These are phyloP conservation scores for Calocera viscosa DNA, from an alignment of 768 basidiomycete genomes.

Conservation along the genomic window DNA sequence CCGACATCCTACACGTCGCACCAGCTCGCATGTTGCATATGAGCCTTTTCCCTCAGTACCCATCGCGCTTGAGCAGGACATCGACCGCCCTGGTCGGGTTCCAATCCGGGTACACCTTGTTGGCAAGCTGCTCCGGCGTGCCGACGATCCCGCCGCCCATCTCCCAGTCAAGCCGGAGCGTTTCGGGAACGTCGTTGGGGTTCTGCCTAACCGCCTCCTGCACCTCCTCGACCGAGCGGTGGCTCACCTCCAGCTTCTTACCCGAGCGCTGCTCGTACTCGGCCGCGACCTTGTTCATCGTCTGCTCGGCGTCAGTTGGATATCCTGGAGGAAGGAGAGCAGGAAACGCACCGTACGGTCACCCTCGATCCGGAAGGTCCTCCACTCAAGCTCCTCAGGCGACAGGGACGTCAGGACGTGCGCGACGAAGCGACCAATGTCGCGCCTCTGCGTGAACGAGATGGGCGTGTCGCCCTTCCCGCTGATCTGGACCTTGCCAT, in stretches of 20 bases:
- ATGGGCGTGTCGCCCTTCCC: slow-evolving; percentile 16
- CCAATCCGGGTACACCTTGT: neutral
- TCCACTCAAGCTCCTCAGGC: slow-evolving; percentile 13
- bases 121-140: neutral
- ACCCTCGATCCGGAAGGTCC: neutral
- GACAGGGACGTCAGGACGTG: slow-evolving; percentile 16
- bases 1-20: too few relatives aligned
- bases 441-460: slow-evolving; percentile 17
- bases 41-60: neutral
- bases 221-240: slow-evolving; percentile 12
- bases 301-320: neutral
- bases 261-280: slow-evolving; percentile 15
- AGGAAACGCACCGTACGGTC: neutral
- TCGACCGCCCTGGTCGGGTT: slow-evolving; percentile 2
- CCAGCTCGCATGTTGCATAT: neutral
- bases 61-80: neutral
- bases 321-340: neutral
- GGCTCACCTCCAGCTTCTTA: slow-evolving; percentile 14
- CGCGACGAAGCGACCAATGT: slow-evolving; percentile 18
- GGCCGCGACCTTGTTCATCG: slow-evolving; percentile 18
- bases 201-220: slow-evolving; percentile 13
- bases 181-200: neutral
- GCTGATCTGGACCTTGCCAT: slow-evolving; percentile 16
- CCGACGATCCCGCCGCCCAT: neutral
- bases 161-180: neutral